Conservation (phyloP, 768 basidiomycete species). For the Boletus rubroflammeus region DNA sequence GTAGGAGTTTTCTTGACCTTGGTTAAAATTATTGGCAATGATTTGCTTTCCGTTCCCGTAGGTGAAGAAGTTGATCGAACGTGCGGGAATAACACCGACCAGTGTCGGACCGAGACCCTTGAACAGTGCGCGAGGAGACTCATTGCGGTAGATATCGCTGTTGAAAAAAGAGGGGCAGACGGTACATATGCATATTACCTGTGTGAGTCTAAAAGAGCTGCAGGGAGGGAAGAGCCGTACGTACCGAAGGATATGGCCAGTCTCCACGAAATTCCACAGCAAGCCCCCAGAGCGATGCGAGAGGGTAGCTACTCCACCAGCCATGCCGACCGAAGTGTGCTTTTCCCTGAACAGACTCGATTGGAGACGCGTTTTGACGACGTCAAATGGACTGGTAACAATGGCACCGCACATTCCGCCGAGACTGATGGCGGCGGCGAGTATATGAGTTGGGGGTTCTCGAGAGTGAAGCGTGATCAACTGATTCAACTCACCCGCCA, state of each 20-base stretch:
- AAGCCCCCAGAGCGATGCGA: conserved; percentile 47
- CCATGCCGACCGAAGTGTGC: conserved; percentile 31
- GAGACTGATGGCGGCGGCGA: conserved; percentile 59
- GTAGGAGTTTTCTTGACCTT: conserved; percentile 71
- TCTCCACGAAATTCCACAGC: conserved; percentile 93
- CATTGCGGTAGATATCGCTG: conserved; percentile 84
- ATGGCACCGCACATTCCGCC: conserved; percentile 98
- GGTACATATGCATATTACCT: not conserved
- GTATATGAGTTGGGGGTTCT: conserved; percentile 3
- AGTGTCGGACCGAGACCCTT: conserved; percentile 93
- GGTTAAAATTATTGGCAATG: conserved; percentile 78
- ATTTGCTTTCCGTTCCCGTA: conserved; percentile 96
- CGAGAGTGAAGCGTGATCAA: not conserved
- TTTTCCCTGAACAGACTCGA: conserved; percentile 73
- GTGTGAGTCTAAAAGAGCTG: not conserved
- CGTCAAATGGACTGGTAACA: conserved; percentile 95
- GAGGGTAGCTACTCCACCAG: conserved; percentile 31
- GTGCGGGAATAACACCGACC: conserved; percentile 91
- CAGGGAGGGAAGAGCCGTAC: not conserved
- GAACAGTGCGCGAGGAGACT: conserved; percentile 87
- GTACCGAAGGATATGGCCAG: conserved; percentile 83
- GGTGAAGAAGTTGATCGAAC: conserved; percentile 96
- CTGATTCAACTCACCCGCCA: conserved; percentile 63
- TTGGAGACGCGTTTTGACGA: conserved; percentile 96
- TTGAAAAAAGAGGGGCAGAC: not conserved